Evolutionary conservation across 2,329 filamentous ascomycete species (phyloP), one percentile per base, ranked within the genome.

Genomic region (Domatiomyces catenatus): DNA sequence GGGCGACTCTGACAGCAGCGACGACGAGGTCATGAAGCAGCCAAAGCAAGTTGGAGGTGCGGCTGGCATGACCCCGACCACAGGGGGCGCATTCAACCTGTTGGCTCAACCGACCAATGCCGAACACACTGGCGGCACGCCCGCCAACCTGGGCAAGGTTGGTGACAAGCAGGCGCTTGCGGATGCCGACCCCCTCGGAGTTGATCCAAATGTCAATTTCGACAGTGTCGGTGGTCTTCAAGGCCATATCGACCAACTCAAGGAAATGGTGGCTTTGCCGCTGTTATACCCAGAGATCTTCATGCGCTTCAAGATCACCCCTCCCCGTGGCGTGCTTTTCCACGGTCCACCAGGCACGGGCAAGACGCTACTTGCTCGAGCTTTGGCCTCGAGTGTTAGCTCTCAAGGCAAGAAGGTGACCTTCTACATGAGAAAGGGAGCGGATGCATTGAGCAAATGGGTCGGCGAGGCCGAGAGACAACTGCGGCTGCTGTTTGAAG

Each of bases 361-460:
- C 75, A 98, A 95, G 71, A 98, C 92, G 10, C 74, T 98, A n/a
- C 77, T 98, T 54, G 92, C 93, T 48, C 80, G 92, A 61, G 92
- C 92, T 43, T 73, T 98, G 46, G 89, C 93, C 47, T 93, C 92
- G 50, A 93, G 86, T 54, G 84, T 94, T 52, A 89, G 87, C 56
- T 80, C 84, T 10, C 84, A 90, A 47, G 90, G 90, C 19, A 83
- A 84, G 58, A 96, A 96, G 65, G 92, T 98, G 56, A 96, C 89
- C 0, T 98, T 98, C 61, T 98, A 96, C 68, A 98, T 98, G 92
- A 84, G 92, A 54, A 98, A 98, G 68, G 93, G 92, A 64, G 93
- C 92, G 20, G 92, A 98, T 75, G 89, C 89, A 15, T 72, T 98
- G 55, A 95, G 89, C 67, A 98, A 98, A 69, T 98, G 92, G 92